Evolutionary conservation across 75 land plant species (phyloP).

Genomic region (Pinus albicaulis): DNA sequence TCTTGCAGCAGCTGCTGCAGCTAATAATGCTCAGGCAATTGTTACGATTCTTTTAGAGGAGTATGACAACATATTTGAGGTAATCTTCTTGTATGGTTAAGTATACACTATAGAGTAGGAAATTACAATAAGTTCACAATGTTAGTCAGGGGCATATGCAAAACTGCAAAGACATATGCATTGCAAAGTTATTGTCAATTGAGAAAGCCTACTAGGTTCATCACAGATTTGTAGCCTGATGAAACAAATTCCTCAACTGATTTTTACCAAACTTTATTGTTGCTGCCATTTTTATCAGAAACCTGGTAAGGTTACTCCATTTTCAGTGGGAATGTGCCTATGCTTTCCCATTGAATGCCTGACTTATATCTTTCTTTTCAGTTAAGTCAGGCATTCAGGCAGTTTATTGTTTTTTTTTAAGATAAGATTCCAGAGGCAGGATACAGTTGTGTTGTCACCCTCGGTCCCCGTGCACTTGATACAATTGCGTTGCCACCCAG

Average conservation of each 20-base stretch:
- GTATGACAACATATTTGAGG: conserved; percentile 87
- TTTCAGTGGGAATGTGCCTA: neutral
- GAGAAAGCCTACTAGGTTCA: neutral
- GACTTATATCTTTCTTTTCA: neutral
- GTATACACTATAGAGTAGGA: neutral
- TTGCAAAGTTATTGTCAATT: neutral
- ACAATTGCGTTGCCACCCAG: too few relatives aligned
- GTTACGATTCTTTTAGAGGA: conserved; percentile 83
- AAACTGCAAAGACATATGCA: neutral
- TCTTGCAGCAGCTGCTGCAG: conserved; percentile 96
- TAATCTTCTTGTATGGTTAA: conserved; percentile 23
- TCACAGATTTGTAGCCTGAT: neutral
- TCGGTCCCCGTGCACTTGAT: too few relatives aligned
- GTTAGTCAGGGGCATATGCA: neutral
- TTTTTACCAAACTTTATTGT: too few relatives aligned
- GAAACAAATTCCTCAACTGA: neutral
- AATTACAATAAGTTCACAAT: neutral
- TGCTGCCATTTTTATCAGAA: neutral
- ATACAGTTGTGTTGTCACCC: too few relatives aligned
- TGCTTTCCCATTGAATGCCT: neutral
- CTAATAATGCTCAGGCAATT: conserved; percentile 97
- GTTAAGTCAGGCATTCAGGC: neutral
- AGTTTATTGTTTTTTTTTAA: neutral
- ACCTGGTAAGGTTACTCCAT: neutral
- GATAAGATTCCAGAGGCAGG: neutral